A percentile compares a stretch with the other conserved stretches of the same genome.
phyloP scores from a whole-genome alignment of 148 eudicot species.

The Rhododendron molle region DNA sequence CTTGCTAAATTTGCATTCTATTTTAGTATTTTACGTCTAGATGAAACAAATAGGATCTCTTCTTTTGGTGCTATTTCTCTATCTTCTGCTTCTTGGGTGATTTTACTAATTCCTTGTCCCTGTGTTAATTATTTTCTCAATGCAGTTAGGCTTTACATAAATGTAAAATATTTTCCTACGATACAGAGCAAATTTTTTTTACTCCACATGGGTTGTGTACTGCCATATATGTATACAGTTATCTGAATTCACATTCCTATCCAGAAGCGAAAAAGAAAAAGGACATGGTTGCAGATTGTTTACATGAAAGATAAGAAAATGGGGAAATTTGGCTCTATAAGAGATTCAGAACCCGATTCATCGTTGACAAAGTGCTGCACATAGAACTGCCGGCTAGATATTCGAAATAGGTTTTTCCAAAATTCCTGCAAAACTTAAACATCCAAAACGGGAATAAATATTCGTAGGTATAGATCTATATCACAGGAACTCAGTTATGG shows the following conservation, averaged over 20 bases:
- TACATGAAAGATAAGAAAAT: not conserved
- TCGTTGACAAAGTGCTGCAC: not conserved
- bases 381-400: not conserved
- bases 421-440: constrained; percentile 4
- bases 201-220: not conserved
- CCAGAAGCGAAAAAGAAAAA: not conserved
- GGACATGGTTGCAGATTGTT: not conserved
- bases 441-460: not conserved
- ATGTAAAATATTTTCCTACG: too few species aligned
- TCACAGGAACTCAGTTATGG: too few species aligned
- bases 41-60: too few species aligned
- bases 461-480: too few species aligned
- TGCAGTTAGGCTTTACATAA: too few species aligned
- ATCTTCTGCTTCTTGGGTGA: too few species aligned
- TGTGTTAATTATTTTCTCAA: too few species aligned
- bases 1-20: not conserved
- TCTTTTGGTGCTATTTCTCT: too few species aligned
- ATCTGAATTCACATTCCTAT: not conserved
- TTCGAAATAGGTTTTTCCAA: not conserved
- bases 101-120: too few species aligned
- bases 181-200: too few species aligned
- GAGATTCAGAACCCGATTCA: not conserved
- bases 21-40: too few species aligned
- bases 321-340: not conserved
- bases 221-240: not conserved